phyloP scores from a whole-genome alignment of 192 early-diverging fungal species.

The Coemansia sp. region DNA sequence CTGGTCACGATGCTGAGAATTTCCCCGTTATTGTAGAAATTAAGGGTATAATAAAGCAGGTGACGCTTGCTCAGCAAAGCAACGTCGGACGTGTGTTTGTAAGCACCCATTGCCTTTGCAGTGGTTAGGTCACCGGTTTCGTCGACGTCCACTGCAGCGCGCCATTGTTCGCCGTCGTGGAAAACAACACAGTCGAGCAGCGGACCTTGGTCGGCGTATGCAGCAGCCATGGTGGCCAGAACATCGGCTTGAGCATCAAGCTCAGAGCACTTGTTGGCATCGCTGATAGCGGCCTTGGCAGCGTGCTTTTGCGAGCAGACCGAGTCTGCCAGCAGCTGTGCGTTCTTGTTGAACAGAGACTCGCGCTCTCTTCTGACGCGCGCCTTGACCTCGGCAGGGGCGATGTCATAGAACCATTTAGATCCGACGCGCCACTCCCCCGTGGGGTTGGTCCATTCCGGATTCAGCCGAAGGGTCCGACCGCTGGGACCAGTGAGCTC shows the following conservation, averaged over 20 bases:
- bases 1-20: constrained; percentile 79
- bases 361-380: constrained; percentile 59
- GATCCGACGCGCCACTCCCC: constrained; percentile 83
- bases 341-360: constrained; percentile 31
- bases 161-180: constrained; percentile 87
- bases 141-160: constrained; percentile 75
- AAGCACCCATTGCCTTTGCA: constrained; percentile 69
- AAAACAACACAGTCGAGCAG: constrained; percentile 82
- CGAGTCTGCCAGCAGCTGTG: constrained; percentile 29
- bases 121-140: constrained; percentile 74
- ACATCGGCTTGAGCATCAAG: constrained; percentile 60
- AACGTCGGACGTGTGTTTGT: constrained; percentile 69
- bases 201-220: constrained; percentile 76
- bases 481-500: constrained; percentile 73
- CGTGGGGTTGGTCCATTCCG: constrained; percentile 75
- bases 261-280: constrained; percentile 42
- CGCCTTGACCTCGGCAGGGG: constrained; percentile 54
- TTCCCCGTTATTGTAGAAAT: constrained; percentile 86
- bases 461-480: constrained; percentile 67
- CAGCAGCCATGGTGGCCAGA: constrained; percentile 60
- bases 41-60: constrained; percentile 85
- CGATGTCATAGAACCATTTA: constrained; percentile 75
- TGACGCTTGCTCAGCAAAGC: constrained; percentile 73
- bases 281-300: constrained; percentile 19
- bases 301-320: constrained; percentile 29